Evolutionary conservation across 2,329 filamentous ascomycete species (phyloP).

Genomic region (Arthrobotrys musiformis): DNA sequence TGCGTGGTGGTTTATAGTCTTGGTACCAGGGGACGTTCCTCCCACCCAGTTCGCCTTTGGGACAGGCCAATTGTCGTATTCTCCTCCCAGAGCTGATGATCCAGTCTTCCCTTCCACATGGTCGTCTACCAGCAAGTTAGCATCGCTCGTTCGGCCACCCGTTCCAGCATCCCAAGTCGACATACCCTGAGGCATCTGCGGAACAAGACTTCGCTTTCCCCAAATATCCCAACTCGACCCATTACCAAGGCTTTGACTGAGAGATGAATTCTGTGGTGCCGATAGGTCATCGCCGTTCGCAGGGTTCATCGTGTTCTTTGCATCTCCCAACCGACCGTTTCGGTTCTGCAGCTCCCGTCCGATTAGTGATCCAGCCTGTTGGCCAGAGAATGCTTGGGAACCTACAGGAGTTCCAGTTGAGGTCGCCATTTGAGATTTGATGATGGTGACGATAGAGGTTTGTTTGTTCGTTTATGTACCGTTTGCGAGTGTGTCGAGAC

Average conservation of each 20-base stretch:
- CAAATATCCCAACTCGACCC: conserved; percentile 54
- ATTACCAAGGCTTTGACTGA: conserved; percentile 52
- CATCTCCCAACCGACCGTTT: conserved; percentile 50
- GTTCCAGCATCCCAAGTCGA: background rate
- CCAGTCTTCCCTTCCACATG: conserved; percentile 59
- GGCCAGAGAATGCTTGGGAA: background rate
- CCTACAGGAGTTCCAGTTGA: conserved; percentile 46
- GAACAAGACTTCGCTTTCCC: conserved; percentile 42
- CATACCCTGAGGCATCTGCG: conserved; percentile 44
- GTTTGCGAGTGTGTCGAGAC: conserved; percentile 2
- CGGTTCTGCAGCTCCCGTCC: conserved; percentile 29
- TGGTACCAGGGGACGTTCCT: conserved; percentile 58
- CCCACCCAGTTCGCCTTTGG: conserved; percentile 58
- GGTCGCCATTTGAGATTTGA: conserved; percentile 43
- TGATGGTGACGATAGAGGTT: background rate
- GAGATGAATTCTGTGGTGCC: conserved; percentile 33
- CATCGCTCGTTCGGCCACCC: background rate
- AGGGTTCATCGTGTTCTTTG: conserved; percentile 21
- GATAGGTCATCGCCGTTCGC: conserved; percentile 44
- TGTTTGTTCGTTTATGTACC: conserved; percentile 20
- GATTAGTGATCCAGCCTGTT: conserved; percentile 6
- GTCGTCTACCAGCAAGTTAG: conserved; percentile 29
- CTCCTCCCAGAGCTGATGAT: conserved; percentile 58
- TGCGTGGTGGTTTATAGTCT: conserved; percentile 54
- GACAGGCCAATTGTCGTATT: conserved; percentile 58